Percentiles rank a stretch among this genome's conserved stretches.
phyloP scores from a whole-genome alignment of 2,329 filamentous ascomycete genomes.

The Aspergillus quadrilineatus region DNA sequence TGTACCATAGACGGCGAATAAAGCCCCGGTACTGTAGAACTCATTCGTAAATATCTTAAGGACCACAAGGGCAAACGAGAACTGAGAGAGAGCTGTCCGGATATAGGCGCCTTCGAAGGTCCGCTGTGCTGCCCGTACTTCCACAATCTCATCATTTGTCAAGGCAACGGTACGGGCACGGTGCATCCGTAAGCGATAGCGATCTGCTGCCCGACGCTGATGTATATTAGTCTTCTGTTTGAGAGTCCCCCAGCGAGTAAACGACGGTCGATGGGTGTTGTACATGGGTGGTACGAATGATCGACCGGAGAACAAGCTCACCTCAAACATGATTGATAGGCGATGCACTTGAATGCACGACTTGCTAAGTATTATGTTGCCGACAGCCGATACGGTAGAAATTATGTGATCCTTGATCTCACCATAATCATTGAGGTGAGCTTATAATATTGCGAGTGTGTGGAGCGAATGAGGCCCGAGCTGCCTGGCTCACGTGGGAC shows the following conservation, averaged over 20 bases:
- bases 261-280: neutral
- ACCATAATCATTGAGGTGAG: constrained; percentile 5
- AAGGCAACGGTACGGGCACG: constrained; percentile 80
- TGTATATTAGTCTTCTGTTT: constrained; percentile 14
- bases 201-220: constrained; percentile 67
- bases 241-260: neutral
- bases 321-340: constrained; percentile 31
- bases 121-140: constrained; percentile 89
- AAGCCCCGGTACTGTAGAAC: constrained; percentile 94
- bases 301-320: constrained; percentile 12
- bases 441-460: neutral
- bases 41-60: constrained; percentile 95
- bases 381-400: neutral
- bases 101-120: constrained; percentile 98
- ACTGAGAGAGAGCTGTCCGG: constrained; percentile 89
- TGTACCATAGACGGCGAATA: constrained; percentile 89
- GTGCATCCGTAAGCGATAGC: constrained; percentile 76
- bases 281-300: constrained; percentile 2
- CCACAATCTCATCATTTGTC: constrained; percentile 81
- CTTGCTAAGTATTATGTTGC: neutral
- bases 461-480: neutral
- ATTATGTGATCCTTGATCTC: neutral
- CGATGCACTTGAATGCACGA: neutral
- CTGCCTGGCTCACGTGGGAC: constrained; percentile 5
- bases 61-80: constrained; percentile 90